phyloP scores from a whole-genome alignment of 176 grass and related monocot species.

The Melocanna baccifera region DNA sequence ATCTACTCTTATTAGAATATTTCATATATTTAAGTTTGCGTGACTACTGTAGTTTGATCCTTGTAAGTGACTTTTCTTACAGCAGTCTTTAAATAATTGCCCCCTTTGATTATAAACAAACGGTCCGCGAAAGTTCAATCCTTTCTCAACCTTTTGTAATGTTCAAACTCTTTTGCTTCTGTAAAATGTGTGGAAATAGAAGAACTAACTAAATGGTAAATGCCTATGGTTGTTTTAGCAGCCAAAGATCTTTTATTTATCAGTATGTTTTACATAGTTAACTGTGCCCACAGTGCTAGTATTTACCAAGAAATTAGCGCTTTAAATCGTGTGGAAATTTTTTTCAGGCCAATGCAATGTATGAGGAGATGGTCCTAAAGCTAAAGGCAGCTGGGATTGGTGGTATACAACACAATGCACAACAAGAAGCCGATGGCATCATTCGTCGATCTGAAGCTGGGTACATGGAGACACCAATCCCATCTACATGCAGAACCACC shows the following conservation, averaged over 20 bases:
- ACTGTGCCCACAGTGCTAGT: not conserved
- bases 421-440: conserved; percentile 83
- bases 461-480: conserved; percentile 64
- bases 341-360: conserved; percentile 91
- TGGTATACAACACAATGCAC: conserved; percentile 77
- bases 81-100: conserved; percentile 3
- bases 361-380: conserved; percentile 89
- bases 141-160: not conserved
- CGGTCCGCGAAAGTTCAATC: not conserved
- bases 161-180: conserved; percentile 11
- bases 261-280: conserved; percentile 18
- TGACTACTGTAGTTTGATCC: not conserved
- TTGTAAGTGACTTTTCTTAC: conserved; percentile 14
- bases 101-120: not conserved
- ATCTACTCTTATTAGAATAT: not conserved
- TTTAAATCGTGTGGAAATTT: conserved; percentile 22
- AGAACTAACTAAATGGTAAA: not conserved
- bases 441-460: conserved; percentile 78
- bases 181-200: not conserved
- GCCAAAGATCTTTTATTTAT: not conserved
- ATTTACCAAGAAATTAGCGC: conserved; percentile 2
- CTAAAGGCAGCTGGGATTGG: conserved; percentile 65
- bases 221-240: not conserved
- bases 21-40: not conserved
- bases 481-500: conserved; percentile 66